Base-by-base conservation (phyloP, 2,329 filamentous ascomycete genomes). In the Raffaelea ambrosiae region DNA sequence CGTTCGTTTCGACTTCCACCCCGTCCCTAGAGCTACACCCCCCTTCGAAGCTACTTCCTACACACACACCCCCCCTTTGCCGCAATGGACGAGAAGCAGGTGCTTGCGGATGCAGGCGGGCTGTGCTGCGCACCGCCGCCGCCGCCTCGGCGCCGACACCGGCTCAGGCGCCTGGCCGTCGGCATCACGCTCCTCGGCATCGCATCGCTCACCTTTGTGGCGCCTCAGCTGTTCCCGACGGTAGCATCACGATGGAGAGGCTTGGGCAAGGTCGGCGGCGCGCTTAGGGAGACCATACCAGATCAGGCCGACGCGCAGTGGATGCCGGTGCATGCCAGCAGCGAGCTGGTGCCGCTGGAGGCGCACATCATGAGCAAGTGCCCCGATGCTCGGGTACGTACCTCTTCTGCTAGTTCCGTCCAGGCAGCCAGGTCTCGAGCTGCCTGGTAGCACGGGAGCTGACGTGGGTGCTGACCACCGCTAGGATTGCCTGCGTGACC, bases 351-450 rank as follows among this genome's bases (percentile, higher is more conserved):
- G 4, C 86, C 88, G 4, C 68, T 98, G 2, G 93, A 98, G 64
- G 87, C 88, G 48, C 91, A 97, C 64, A 93, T 97, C 58, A 98
- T 97, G 84, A 87, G 83, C 68, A 96, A 97, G 73, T 98, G 93
- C 60, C 90, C 91, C 0, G 93, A 98, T 66, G 89, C 93, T 2
- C 77, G 75, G 63, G 76, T 78, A 59, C 11, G 67, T 22, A 29
- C 26, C 7, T 29, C 26, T 29, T 7, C 26, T 29, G 26, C 13
- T 7, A 7, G 26, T 29, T n/a, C n/a, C n/a, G n/a, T n/a, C n/a
- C n/a, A n/a, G n/a, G n/a, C n/a, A n/a, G n/a, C n/a, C n/a, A n/a
- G n/a, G n/a, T n/a, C n/a, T n/a, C n/a, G n/a, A n/a, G n/a, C n/a
- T n/a, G n/a, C n/a, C n/a, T n/a, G n/a, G n/a, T n/a, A n/a, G n/a